phyloP scores from a whole-genome alignment of 2,329 filamentous ascomycete genomes.

The Cladosporium sp. region DNA sequence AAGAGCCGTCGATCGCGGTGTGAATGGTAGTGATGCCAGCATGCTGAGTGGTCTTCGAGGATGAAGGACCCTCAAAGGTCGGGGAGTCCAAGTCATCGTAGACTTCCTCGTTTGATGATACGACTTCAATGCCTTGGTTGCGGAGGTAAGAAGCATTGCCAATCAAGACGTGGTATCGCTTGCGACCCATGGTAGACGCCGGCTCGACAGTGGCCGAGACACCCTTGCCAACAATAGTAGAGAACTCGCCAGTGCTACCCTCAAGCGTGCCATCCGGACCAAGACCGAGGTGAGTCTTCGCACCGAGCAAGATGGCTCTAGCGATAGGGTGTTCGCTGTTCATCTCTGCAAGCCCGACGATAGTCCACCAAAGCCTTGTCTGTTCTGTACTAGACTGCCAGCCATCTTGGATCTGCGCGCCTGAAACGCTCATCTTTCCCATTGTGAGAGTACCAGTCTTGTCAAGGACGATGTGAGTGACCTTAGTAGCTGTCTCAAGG shows the following conservation, averaged over 20 bases:
- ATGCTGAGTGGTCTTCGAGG: slow-evolving; percentile 40
- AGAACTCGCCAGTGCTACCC: slow-evolving; percentile 82
- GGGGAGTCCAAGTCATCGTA: slow-evolving; percentile 49
- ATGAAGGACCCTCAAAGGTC: slow-evolving; percentile 35
- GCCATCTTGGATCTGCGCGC: slow-evolving; percentile 61
- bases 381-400: slow-evolving; percentile 72
- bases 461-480: slow-evolving; percentile 88
- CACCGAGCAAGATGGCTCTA: slow-evolving; percentile 76
- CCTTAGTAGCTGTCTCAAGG: slow-evolving; percentile 83
- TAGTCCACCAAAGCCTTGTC: slow-evolving; percentile 86
- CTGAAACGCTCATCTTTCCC: slow-evolving; percentile 91
- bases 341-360: slow-evolving; percentile 92
- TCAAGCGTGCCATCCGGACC: slow-evolving; percentile 72
- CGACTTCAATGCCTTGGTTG: slow-evolving; percentile 67
- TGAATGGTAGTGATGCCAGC: slow-evolving; percentile 89
- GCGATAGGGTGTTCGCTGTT: slow-evolving; percentile 95
- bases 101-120: slow-evolving; percentile 53
- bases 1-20: slow-evolving; percentile 78
- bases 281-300: slow-evolving; percentile 73
- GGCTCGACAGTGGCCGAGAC: slow-evolving; percentile 82
- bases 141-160: slow-evolving; percentile 79
- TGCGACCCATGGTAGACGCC: slow-evolving; percentile 63
- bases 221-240: slow-evolving; percentile 78
- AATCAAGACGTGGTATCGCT: slow-evolving; percentile 75
- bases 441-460: slow-evolving; percentile 95